phyloP scores from a whole-genome alignment of 306 rosid species.

The Erythrophleum fordii region DNA sequence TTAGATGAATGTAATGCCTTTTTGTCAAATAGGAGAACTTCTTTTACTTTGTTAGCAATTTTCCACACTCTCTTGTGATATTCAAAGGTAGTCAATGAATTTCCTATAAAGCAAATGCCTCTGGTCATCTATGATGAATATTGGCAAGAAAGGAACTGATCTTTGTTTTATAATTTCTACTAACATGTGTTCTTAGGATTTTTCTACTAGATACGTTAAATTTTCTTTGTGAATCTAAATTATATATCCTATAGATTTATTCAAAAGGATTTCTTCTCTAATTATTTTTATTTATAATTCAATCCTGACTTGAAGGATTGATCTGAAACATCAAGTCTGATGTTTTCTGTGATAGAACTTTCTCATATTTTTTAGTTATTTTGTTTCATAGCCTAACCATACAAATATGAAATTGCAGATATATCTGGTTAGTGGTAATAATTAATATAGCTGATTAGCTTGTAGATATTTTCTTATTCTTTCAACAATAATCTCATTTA shows the following conservation, averaged over 20 bases:
- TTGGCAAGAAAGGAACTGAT: conserved; percentile 3
- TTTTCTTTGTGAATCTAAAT: neutral
- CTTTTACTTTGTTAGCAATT: neutral
- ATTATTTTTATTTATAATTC: conserved; percentile 2
- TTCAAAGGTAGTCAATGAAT: conserved; percentile 26
- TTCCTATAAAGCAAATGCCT: conserved; percentile 23
- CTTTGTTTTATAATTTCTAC: conserved; percentile 9
- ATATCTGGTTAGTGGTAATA: conserved; percentile 4
- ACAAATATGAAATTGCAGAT: neutral
- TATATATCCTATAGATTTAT: neutral
- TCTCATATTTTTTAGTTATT: conserved; percentile 11
- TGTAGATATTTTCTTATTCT: neutral
- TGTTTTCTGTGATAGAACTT: conserved; percentile 28
- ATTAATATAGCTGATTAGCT: conserved; percentile 6
- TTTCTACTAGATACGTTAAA: neutral
- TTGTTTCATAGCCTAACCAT: conserved; percentile 15
- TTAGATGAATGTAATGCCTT: conserved; percentile 18
- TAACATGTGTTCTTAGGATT: neutral
- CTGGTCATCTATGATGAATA: conserved; percentile 22
- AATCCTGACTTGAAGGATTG: conserved; percentile 12
- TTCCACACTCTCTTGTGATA: conserved; percentile 10
- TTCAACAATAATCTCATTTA: conserved; percentile 9
- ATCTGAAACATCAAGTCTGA: conserved; percentile 11
- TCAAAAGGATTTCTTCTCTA: neutral
- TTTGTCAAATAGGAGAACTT: neutral